Percentiles rank a stretch among this genome's conserved stretches.
phyloP scores from a whole-genome alignment of 2,329 filamentous ascomycete genomes.

The Alternaria viburni region DNA sequence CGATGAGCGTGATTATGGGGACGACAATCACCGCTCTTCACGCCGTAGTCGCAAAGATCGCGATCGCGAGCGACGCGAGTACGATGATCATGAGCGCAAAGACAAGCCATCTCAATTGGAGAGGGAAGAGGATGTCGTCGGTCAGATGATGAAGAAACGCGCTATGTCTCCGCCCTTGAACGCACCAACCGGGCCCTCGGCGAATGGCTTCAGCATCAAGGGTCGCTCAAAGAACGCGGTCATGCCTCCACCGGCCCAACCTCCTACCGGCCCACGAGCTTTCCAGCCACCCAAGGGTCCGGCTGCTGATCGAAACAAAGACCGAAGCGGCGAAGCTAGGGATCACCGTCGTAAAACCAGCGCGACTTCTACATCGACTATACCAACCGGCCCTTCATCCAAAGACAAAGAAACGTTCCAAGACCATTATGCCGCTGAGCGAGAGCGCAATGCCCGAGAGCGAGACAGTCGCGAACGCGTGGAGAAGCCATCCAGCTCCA shows the following conservation, averaged over 20 bases:
- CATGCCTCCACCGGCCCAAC: constrained; percentile 41
- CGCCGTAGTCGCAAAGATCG: constrained; percentile 53
- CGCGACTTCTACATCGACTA: constrained; percentile 18
- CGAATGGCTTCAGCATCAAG: constrained; percentile 57
- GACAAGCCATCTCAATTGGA: constrained; percentile 18
- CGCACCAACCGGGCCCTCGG: constrained; percentile 46
- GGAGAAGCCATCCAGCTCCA: constrained; percentile 24
- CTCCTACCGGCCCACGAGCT: constrained; percentile 46
- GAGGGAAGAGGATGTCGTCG: constrained; percentile 31
- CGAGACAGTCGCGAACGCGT: constrained; percentile 37
- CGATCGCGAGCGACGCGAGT: constrained; percentile 42
- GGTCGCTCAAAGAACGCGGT: constrained; percentile 26
- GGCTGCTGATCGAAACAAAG: constrained; percentile 42
- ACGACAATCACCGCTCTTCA: constrained; percentile 51
- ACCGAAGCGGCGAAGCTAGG: constrained; percentile 22
- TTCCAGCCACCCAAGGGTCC: constrained; percentile 47
- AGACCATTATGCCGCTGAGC: constrained; percentile 73
- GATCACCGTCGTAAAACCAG: constrained; percentile 29
- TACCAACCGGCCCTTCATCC: constrained; percentile 24
- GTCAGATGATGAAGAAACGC: constrained; percentile 36
- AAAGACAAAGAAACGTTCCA: constrained; percentile 14
- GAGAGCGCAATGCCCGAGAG: constrained; percentile 57
- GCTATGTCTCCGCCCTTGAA: constrained; percentile 42
- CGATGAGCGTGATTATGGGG: constrained; percentile 46
- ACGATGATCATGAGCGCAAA: constrained; percentile 27